phyloP scores from a whole-genome alignment of 2,329 filamentous ascomycete genomes.

The Colletotrichum australisinense region DNA sequence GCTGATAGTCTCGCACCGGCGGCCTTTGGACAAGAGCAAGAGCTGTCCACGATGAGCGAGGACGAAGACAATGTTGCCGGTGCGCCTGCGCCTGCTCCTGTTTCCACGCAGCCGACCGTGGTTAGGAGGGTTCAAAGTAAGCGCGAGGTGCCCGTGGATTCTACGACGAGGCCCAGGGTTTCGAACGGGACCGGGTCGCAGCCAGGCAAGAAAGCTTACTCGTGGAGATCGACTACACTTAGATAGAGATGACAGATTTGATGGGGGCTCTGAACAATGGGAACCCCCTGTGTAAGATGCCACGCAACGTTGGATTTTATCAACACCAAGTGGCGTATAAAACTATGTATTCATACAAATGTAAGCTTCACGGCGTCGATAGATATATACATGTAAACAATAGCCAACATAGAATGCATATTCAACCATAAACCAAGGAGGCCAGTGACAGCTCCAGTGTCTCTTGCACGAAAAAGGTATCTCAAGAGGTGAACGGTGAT shows the following conservation, averaged over 20 bases:
- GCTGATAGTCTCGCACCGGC: neutral
- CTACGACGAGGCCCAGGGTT: neutral
- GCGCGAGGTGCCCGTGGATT: neutral
- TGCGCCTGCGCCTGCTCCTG: neutral
- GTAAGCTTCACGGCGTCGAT: neutral
- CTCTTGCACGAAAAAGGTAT: too few relatives aligned
- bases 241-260: neutral
- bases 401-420: neutral
- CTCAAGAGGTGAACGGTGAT: too few relatives aligned
- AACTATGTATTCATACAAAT: conserved; percentile 15
- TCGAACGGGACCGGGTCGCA: neutral
- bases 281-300: neutral
- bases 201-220: neutral
- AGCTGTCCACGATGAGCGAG: neutral
- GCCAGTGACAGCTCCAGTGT: neutral
- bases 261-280: neutral
- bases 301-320: neutral
- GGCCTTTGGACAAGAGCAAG: neutral
- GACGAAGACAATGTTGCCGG: neutral
- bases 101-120: too few relatives aligned
- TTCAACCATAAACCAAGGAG: neutral
- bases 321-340: conserved; percentile 1
- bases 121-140: neutral
- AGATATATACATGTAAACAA: neutral
- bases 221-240: conserved; percentile 8